Evolutionary conservation across 495 filamentous ascomycete genomes (phyloP).

Genomic region (Penicillium odoratum): DNA sequence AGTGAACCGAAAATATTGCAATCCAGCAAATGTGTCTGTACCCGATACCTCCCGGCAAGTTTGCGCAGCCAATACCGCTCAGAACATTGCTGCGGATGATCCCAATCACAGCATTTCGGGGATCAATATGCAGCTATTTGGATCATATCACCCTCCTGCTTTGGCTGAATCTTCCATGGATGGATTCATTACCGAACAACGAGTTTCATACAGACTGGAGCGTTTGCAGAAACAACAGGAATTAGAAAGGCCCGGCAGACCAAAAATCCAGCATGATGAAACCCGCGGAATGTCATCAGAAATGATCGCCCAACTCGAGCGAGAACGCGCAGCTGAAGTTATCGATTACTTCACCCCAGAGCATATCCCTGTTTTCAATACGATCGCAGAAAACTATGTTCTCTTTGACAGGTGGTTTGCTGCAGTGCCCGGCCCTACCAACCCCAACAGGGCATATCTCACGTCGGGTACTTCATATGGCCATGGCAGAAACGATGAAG

Average conservation of each 20-base stretch:
- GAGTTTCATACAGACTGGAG: conserved; percentile 26
- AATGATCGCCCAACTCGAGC: conserved; percentile 24
- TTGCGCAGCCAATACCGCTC: conserved; percentile 36
- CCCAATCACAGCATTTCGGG: conserved; percentile 52
- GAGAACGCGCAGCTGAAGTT: conserved; percentile 41
- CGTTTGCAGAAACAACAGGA: neutral
- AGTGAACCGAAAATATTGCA: conserved; percentile 39
- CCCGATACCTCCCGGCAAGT: conserved; percentile 28
- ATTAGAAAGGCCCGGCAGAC: neutral
- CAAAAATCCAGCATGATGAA: neutral
- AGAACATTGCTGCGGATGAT: conserved; percentile 42
- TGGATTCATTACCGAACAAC: conserved; percentile 51
- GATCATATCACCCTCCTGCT: conserved; percentile 40
- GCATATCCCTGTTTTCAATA: conserved; percentile 44
- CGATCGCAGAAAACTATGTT: conserved; percentile 50
- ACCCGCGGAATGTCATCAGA: neutral
- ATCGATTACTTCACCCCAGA: conserved; percentile 52
- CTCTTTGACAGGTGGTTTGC: conserved; percentile 53
- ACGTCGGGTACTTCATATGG: conserved; percentile 51
- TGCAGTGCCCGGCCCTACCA: conserved; percentile 47
- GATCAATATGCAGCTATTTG: conserved; percentile 50
- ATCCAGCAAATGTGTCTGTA: conserved; percentile 39
- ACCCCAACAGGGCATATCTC: conserved; percentile 51
- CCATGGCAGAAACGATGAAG: conserved; percentile 46
- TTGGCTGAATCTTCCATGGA: conserved; percentile 30